These are phyloP conservation scores for Paramecium octaurelia DNA, from an alignment of 73 alveolate genomes.

Conservation along the genomic window DNA sequence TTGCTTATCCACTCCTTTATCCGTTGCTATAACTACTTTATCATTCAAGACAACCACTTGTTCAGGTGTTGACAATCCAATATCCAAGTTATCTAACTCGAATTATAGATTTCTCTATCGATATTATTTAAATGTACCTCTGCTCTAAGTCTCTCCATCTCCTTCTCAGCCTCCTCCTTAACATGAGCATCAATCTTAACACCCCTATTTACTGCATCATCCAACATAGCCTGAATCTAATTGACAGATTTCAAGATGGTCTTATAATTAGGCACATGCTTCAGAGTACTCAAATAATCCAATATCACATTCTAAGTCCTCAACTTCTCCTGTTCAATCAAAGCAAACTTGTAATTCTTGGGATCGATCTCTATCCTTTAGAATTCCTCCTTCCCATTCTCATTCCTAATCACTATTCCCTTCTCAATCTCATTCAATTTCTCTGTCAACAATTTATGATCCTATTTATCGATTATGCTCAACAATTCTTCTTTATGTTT, in stretches of 20 bases:
- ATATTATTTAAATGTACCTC: conserved; percentile 43
- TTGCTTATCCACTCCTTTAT: conserved; percentile 74
- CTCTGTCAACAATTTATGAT: conserved; percentile 46
- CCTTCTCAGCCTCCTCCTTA: conserved; percentile 63
- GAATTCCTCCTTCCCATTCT: background rate
- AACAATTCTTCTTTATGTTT: conserved; percentile 31
- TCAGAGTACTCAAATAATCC: conserved; percentile 39
- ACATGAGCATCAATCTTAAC: conserved; percentile 70
- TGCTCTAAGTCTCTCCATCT: conserved; percentile 75
- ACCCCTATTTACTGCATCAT: conserved; percentile 67
- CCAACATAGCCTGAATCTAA: conserved; percentile 67
- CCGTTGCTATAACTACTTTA: conserved; percentile 67
- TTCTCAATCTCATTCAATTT: conserved; percentile 44
- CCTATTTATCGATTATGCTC: conserved; percentile 31
- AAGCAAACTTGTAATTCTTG: conserved; percentile 30
- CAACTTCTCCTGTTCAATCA: conserved; percentile 51
- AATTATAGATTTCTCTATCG: conserved; percentile 68
- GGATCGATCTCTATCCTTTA: conserved; percentile 56
- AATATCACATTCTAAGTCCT: conserved; percentile 55
- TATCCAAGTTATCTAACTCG: conserved; percentile 72
- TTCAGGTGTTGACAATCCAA: conserved; percentile 66
- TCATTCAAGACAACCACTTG: conserved; percentile 71
- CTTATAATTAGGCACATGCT: conserved; percentile 69
- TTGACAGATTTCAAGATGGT: conserved; percentile 74
- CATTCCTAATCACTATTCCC: background rate